A percentile compares a stretch with the other conserved stretches of the same genome.
Conservation (phyloP, 2,329 filamentous ascomycete genomes). For the Beauveria bassiana region DNA sequence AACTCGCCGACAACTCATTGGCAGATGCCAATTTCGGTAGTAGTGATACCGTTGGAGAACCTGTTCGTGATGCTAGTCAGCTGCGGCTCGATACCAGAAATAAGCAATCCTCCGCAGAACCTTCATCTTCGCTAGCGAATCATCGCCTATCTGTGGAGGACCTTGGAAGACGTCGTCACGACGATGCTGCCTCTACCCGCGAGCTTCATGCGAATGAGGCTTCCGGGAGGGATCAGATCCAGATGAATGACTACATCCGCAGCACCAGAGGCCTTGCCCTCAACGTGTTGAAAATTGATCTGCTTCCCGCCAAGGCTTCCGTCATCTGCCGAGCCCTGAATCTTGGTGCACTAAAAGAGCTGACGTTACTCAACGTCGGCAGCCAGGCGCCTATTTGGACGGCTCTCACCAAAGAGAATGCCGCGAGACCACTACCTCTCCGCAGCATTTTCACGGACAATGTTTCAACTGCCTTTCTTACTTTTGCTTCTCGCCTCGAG, state of each 20-base stretch:
- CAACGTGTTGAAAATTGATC: conserved; percentile 45
- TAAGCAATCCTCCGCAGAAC: neutral
- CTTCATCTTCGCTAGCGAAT: neutral
- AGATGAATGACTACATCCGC: conserved; percentile 47
- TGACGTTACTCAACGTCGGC: conserved; percentile 58
- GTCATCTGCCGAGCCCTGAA: conserved; percentile 50
- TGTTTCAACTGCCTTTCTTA: conserved; percentile 47
- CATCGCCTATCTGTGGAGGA: neutral
- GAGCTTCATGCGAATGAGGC: neutral
- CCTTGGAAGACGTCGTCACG: neutral
- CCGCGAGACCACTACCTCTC: conserved; percentile 40
- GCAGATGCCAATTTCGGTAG: neutral
- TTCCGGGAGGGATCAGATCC: neutral
- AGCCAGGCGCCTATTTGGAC: conserved; percentile 54
- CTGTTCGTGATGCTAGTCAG: neutral
- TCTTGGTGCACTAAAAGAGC: conserved; percentile 43
- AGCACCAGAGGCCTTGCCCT: conserved; percentile 51
- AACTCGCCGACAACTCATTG: neutral
- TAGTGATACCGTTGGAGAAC: neutral
- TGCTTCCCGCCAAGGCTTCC: conserved; percentile 53
- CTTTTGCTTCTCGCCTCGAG: conserved; percentile 43
- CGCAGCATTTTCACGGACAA: conserved; percentile 57
- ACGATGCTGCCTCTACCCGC: neutral
- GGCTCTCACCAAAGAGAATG: conserved; percentile 47
- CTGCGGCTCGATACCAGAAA: neutral